Percentiles rank a stretch among this genome's conserved stretches.
Conservation (phyloP, 2,329 filamentous ascomycete genomes). For the Fusarium fujikuroi region DNA sequence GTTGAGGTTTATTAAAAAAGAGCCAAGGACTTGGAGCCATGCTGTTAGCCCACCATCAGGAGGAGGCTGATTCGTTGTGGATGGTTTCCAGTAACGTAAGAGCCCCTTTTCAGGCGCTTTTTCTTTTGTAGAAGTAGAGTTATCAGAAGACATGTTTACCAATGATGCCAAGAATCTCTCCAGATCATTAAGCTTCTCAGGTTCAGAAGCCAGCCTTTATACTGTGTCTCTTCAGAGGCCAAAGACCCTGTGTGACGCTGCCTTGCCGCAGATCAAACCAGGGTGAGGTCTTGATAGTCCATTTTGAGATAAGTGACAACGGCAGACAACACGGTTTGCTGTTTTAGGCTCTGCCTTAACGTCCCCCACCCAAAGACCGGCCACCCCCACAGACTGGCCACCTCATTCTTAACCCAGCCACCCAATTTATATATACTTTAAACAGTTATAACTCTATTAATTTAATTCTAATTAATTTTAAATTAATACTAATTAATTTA, state of each 20-base stretch:
- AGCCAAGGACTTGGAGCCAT: not conserved
- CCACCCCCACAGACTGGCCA: too few species aligned
- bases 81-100: not conserved
- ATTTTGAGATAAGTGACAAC: not conserved
- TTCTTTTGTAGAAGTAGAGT: not conserved
- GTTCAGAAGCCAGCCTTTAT: not conserved
- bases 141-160: not conserved
- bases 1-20: not conserved
- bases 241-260: not conserved
- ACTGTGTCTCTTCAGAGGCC: not conserved
- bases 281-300: not conserved
- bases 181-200: accelerated
- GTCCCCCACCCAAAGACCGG: too few species aligned
- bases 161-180: not conserved
- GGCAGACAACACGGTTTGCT: not conserved
- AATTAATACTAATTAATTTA: too few species aligned
- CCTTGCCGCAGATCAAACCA: too few species aligned
- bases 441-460: too few species aligned
- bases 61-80: not conserved
- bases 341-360: not conserved
- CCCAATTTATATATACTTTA: too few species aligned
- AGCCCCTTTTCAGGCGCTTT: accelerated
- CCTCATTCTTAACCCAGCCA: too few species aligned
- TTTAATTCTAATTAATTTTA: too few species aligned
- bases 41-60: not conserved